These are phyloP conservation scores for Alternaria tenuissima DNA, from an alignment of 2,329 filamentous ascomycete species.

Conservation along the genomic window DNA sequence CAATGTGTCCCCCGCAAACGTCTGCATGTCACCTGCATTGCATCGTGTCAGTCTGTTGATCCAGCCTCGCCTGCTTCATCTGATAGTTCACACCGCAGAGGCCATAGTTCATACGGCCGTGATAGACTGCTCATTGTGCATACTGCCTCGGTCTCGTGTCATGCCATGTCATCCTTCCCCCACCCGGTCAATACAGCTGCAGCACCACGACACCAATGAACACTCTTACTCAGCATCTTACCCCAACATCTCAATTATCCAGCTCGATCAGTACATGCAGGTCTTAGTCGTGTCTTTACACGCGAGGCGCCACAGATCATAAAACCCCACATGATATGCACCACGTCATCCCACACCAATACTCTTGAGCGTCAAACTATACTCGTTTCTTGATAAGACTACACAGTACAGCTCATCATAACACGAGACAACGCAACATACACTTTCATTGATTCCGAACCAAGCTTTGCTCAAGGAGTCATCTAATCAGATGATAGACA, in stretches of 20 bases:
- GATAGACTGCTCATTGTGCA: not conserved
- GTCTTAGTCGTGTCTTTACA: slow-evolving; percentile 1
- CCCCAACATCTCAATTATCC: not conserved
- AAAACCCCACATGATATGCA: slow-evolving; percentile 1
- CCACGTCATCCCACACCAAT: slow-evolving; percentile 7
- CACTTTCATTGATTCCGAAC: not conserved
- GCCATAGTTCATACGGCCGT: not conserved
- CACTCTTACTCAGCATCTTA: not conserved
- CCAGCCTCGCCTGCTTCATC: not conserved
- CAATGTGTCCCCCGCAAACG: slow-evolving; percentile 1
- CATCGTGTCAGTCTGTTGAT: not conserved
- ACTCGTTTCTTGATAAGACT: not conserved
- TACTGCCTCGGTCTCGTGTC: not conserved
- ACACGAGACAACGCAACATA: slow-evolving; percentile 2
- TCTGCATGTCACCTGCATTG: slow-evolving; percentile 1
- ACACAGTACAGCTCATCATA: not conserved
- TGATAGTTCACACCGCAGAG: not conserved
- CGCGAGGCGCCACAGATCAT: not conserved
- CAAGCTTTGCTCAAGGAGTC: not conserved
- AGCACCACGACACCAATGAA: not conserved
- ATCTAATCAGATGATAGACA: not conserved
- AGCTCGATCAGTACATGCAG: not conserved
- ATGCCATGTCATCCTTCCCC: not conserved
- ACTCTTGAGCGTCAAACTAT: not conserved
- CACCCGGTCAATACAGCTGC: not conserved